phyloP scores from a whole-genome alignment of 2,329 filamentous ascomycete genomes.

The Nemania sp. region DNA sequence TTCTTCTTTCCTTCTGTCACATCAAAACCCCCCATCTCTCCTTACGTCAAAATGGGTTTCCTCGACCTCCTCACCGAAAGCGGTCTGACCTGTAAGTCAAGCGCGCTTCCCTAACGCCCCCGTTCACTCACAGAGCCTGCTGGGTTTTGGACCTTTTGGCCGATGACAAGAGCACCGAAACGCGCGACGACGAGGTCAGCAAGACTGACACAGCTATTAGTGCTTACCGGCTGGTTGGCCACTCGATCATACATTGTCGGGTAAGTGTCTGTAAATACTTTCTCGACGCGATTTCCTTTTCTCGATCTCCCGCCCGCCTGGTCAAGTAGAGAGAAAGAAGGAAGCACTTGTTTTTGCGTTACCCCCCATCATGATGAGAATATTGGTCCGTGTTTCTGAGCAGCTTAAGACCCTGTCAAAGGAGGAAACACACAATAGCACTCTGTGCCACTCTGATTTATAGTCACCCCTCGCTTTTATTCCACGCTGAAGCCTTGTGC shows the following conservation, averaged over 20 bases:
- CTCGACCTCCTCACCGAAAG: slow-evolving; percentile 61
- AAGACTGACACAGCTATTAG: slow-evolving; percentile 32
- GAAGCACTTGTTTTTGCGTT: slow-evolving; percentile 30
- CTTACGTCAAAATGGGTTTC: slow-evolving; percentile 59
- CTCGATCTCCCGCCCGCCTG: background rate
- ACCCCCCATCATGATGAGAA: slow-evolving; percentile 64
- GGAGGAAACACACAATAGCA: slow-evolving; percentile 45
- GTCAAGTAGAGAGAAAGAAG: background rate
- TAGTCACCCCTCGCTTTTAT: slow-evolving; percentile 8
- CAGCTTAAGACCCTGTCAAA: slow-evolving; percentile 75
- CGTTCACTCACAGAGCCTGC: slow-evolving; percentile 1
- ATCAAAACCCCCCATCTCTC: slow-evolving; percentile 24
- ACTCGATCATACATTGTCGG: slow-evolving; percentile 74
- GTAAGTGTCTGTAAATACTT: slow-evolving; percentile 53
- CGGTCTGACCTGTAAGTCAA: slow-evolving; percentile 55
- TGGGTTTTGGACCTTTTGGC: slow-evolving; percentile 3
- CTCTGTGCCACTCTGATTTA: slow-evolving; percentile 45
- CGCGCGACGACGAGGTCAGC: slow-evolving; percentile 14
- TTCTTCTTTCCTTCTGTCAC: slow-evolving; percentile 28
- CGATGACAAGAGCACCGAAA: background rate
- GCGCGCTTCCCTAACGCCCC: slow-evolving; percentile 16
- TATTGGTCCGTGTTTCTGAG: slow-evolving; percentile 84
- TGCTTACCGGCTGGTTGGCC: slow-evolving; percentile 64
- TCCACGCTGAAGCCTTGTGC: background rate
- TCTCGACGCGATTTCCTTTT: background rate